These are phyloP conservation scores for Dendrobium chrysotoxum DNA, from an alignment of 106 monocot genomes.

Conservation along the genomic window DNA sequence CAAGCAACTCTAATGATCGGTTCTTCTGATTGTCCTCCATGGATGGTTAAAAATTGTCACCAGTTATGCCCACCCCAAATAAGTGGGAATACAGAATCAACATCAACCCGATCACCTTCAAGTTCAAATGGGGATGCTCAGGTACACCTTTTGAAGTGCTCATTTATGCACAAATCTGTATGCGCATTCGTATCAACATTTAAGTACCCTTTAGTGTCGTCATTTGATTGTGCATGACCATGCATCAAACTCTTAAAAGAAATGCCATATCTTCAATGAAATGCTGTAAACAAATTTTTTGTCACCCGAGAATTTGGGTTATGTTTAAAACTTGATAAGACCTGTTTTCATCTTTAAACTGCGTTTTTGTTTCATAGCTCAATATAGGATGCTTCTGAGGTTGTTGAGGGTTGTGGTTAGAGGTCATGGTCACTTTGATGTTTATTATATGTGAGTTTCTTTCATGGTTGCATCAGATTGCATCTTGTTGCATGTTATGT, in stretches of 20 bases:
- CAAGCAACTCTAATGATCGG: slow-evolving; percentile 11
- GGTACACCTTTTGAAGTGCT: slow-evolving; percentile 21
- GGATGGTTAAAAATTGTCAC: slow-evolving; percentile 33
- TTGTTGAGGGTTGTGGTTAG: neutral
- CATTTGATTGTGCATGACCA: neutral
- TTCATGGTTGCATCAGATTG: neutral
- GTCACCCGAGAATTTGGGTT: neutral
- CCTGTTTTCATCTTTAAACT: neutral
- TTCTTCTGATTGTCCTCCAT: slow-evolving; percentile 22
- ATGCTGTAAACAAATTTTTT: neutral
- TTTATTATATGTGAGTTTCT: neutral
- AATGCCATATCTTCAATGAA: neutral
- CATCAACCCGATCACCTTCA: slow-evolving; percentile 51
- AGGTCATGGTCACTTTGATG: neutral
- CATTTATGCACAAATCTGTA: neutral
- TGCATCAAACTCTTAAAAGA: neutral
- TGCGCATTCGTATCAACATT: neutral
- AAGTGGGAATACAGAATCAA: slow-evolving; percentile 62
- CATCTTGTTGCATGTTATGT: neutral
- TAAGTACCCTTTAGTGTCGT: neutral
- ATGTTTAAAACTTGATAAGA: neutral
- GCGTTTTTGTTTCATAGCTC: neutral
- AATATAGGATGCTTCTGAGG: neutral
- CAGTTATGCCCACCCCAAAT: slow-evolving; percentile 58
- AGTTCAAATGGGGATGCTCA: slow-evolving; percentile 64